Conservation (phyloP, 2,329 filamentous ascomycete genomes). For the Pyricularia pennisetigena region DNA sequence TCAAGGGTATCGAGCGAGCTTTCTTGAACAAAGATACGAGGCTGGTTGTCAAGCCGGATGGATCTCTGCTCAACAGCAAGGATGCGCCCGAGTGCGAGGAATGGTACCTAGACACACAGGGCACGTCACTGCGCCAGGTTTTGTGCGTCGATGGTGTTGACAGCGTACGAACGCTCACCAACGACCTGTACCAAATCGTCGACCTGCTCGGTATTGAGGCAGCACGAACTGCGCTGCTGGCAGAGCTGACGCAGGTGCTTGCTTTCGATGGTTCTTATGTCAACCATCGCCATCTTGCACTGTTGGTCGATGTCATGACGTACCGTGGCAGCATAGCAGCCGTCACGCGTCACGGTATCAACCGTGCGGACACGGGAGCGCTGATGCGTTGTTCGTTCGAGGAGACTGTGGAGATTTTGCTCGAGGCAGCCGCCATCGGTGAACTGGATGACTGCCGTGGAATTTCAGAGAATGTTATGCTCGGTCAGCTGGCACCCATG, state of each 20-base stretch:
- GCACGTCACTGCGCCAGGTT: conserved; percentile 76
- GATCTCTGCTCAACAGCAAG: conserved; percentile 65
- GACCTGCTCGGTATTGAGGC: conserved; percentile 96
- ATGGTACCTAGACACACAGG: conserved; percentile 93
- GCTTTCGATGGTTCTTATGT: conserved; percentile 99
- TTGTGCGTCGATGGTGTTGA: conserved; percentile 84
- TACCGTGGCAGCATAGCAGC: conserved; percentile 89
- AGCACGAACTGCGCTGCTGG: conserved; percentile 74
- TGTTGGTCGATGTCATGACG: conserved; percentile 96
- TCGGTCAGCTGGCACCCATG: conserved; percentile 93
- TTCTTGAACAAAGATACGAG: conserved; percentile 80
- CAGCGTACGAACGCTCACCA: conserved; percentile 76
- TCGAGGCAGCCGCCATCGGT: conserved; percentile 88
- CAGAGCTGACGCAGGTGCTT: conserved; percentile 84
- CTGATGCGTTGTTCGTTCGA: conserved; percentile 99
- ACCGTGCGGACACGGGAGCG: conserved; percentile 92
- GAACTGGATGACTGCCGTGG: conserved; percentile 96
- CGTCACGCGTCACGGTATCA: conserved; percentile 97
- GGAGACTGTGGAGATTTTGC: conserved; percentile 95
- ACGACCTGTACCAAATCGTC: conserved; percentile 90
- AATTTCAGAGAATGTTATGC: conserved; percentile 97
- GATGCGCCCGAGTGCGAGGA: conserved; percentile 70
- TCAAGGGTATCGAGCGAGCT: conserved; percentile 77
- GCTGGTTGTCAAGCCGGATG: conserved; percentile 58
- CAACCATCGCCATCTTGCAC: conserved; percentile 93